A percentile compares a stretch with the other conserved stretches of the same genome.
These are phyloP conservation scores for Xylaria arbuscula DNA, from an alignment of 2,329 filamentous ascomycete genomes.

Conservation along the genomic window DNA sequence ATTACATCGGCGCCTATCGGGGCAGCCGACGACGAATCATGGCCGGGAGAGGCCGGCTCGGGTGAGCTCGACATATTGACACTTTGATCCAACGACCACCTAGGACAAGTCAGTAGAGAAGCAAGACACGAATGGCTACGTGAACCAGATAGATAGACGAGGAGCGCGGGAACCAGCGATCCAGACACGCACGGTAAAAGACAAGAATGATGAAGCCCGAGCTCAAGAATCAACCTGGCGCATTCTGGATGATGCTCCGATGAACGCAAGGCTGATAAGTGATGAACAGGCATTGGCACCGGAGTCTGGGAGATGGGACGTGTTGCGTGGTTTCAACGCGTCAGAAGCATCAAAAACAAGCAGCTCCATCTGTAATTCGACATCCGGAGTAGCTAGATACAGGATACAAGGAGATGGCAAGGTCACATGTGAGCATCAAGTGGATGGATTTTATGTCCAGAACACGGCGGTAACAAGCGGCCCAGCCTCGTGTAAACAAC, in stretches of 20 bases:
- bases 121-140: conserved; percentile 41
- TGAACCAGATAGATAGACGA: conserved; percentile 42
- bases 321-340: conserved; percentile 40
- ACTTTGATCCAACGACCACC: conserved; percentile 65
- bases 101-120: conserved; percentile 60
- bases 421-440: conserved; percentile 47
- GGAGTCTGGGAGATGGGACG: conserved; percentile 38
- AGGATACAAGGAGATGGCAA: conserved; percentile 43
- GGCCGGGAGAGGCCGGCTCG: conserved; percentile 73
- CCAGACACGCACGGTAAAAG: conserved; percentile 47
- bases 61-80: conserved; percentile 71
- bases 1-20: conserved; percentile 56
- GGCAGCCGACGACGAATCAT: conserved; percentile 68
- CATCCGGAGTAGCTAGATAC: conserved; percentile 45
- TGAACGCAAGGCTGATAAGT: conserved; percentile 61
- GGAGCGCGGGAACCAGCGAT: conserved; percentile 52
- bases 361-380: conserved; percentile 42
- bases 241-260: conserved; percentile 55
- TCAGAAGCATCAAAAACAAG: conserved; percentile 44
- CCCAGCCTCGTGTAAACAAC: conserved; percentile 46
- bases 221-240: conserved; percentile 49
- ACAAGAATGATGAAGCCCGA: conserved; percentile 53
- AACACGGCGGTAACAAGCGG: conserved; percentile 44
- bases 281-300: conserved; percentile 57
- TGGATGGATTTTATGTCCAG: conserved; percentile 48